These are phyloP conservation scores for Fraxinus platypoda DNA, from an alignment of 305 asterid genomes.

Conservation along the genomic window DNA sequence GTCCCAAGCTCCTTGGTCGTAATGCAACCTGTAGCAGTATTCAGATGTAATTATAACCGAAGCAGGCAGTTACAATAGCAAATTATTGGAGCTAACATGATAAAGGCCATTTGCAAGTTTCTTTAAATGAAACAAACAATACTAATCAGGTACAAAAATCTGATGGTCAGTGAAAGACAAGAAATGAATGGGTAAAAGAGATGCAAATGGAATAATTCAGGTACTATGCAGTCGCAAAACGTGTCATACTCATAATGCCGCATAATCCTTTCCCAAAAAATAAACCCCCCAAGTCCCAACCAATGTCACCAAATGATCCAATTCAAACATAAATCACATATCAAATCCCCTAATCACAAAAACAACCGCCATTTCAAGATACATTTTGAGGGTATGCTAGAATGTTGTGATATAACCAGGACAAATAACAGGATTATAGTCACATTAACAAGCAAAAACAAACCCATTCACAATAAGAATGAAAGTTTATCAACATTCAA, in stretches of 20 bases:
- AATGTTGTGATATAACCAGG: background rate
- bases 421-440: background rate
- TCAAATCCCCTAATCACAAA: background rate
- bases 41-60: constrained; percentile 9
- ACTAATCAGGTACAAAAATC: background rate
- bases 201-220: too few relatives aligned
- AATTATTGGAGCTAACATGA: background rate
- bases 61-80: background rate
- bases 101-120: background rate
- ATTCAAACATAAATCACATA: background rate
- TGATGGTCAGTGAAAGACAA: background rate
- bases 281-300: background rate
- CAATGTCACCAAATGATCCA: background rate
- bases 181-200: too few relatives aligned
- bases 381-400: background rate
- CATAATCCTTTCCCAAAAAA: too few relatives aligned
- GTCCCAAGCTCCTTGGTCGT: constrained; percentile 86
- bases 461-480: background rate
- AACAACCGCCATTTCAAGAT: background rate
- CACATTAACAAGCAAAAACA: background rate
- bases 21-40: constrained; percentile 57
- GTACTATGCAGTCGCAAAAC: too few relatives aligned
- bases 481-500: background rate
- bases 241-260: too few relatives aligned
- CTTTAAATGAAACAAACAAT: background rate